These are phyloP conservation scores for Chamaenerion angustifolium DNA, from an alignment of 345 rosid species.

Conservation along the genomic window DNA sequence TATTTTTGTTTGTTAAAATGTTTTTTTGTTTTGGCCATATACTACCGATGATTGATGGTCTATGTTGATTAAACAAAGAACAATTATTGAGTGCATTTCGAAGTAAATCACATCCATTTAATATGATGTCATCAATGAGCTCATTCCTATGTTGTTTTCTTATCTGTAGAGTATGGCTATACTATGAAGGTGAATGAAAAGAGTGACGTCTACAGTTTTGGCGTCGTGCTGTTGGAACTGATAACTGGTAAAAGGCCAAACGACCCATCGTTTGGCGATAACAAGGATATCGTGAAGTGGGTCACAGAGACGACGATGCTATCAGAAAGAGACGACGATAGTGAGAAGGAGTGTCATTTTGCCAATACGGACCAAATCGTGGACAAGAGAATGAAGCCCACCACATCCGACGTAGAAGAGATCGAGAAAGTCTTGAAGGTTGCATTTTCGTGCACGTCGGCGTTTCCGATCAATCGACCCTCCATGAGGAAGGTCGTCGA, in stretches of 20 bases:
- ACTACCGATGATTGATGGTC: too few relatives aligned
- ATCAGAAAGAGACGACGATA: constrained; percentile 3
- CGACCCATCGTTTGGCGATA: constrained; percentile 40
- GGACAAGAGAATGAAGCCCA: constrained; percentile 35
- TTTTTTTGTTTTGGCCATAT: too few relatives aligned
- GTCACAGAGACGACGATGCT: constrained; percentile 22
- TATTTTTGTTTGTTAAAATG: too few relatives aligned
- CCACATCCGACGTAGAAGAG: constrained; percentile 23
- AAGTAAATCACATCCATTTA: too few relatives aligned
- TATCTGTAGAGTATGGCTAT: constrained; percentile 58
- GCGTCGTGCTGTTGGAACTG: constrained; percentile 46
- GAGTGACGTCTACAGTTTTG: constrained; percentile 63
- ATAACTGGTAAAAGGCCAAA: constrained; percentile 55
- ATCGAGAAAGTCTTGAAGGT: constrained; percentile 41
- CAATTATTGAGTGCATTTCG: too few relatives aligned
- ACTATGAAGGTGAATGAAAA: constrained; percentile 39
- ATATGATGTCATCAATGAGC: too few relatives aligned
- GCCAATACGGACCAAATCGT: constrained; percentile 17
- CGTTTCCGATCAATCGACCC: constrained; percentile 39
- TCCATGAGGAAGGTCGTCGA: constrained; percentile 69
- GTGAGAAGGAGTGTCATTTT: background rate
- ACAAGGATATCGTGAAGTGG: constrained; percentile 42
- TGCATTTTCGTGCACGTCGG: constrained; percentile 42
- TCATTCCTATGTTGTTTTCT: background rate
- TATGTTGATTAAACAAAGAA: too few relatives aligned